These are phyloP conservation scores for Clitopilus passeckerianus DNA, from an alignment of 768 basidiomycete genomes.

Conservation along the genomic window DNA sequence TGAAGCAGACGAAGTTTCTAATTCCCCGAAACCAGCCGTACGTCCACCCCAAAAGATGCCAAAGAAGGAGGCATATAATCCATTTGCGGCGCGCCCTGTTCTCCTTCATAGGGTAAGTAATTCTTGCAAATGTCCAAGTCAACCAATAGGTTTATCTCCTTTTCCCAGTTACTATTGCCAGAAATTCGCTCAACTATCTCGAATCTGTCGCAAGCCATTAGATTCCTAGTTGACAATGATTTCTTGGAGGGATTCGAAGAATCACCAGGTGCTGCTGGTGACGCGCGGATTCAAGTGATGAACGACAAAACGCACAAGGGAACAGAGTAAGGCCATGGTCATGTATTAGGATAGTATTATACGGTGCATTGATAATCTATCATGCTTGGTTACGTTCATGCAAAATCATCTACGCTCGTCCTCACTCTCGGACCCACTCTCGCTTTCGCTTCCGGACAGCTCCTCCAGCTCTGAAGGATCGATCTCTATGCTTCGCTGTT, in stretches of 20 bases:
- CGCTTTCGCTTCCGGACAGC: conserved; percentile 30
- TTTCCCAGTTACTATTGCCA: conserved; percentile 64
- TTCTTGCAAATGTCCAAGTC: conserved; percentile 13
- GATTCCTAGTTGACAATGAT: conserved; percentile 86
- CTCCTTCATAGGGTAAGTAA: conserved; percentile 81
- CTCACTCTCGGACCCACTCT: conserved; percentile 25
- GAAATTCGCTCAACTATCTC: conserved; percentile 88
- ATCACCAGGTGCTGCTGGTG: conserved; percentile 69
- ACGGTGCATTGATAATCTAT: not conserved
- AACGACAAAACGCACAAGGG: not conserved
- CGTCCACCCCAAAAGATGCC: conserved; percentile 10
- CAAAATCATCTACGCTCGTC: conserved; percentile 10
- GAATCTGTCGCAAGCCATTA: conserved; percentile 89
- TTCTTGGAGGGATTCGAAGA: conserved; percentile 80
- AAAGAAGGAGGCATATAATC: conserved; percentile 49
- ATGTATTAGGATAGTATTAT: conserved; percentile 6
- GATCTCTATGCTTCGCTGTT: conserved; percentile 61
- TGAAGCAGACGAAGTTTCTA: not conserved
- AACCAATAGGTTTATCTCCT: not conserved
- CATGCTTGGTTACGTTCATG: not conserved
- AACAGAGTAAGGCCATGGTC: not conserved
- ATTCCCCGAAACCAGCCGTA: not conserved
- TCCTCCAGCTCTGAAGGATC: conserved; percentile 47
- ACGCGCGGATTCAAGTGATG: conserved; percentile 55
- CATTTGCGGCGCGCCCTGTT: conserved; percentile 62